phyloP scores from a whole-genome alignment of 2,329 filamentous ascomycete species.

The Fusarium cyanostomum region DNA sequence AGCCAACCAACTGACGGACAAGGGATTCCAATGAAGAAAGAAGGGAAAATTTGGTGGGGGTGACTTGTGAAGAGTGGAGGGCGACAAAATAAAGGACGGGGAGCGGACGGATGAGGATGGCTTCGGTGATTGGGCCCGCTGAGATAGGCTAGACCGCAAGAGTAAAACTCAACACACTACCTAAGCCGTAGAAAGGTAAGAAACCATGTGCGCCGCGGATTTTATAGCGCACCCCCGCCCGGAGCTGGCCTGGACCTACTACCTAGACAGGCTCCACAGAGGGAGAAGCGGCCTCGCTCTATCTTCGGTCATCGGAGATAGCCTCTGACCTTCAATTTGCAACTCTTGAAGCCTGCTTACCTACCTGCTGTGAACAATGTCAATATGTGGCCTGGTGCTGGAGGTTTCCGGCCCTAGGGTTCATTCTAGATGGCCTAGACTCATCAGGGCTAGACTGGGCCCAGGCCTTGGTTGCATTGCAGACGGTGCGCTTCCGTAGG shows the following conservation, averaged over 20 bases:
- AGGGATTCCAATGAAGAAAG: slow-evolving; percentile 6
- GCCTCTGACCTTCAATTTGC: not conserved
- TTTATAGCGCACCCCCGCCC: slow-evolving; percentile 8
- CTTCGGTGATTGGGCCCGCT: slow-evolving; percentile 15
- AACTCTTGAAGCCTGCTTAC: not conserved
- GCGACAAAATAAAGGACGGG: slow-evolving; percentile 33
- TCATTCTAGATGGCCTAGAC: slow-evolving; percentile 1
- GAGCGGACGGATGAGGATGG: not conserved
- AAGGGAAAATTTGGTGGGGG: slow-evolving; percentile 22
- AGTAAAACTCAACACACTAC: not conserved
- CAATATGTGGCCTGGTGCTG: not conserved
- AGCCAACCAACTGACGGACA: slow-evolving; percentile 15
- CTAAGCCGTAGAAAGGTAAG: not conserved
- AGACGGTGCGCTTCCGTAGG: slow-evolving; percentile 1
- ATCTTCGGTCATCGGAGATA: slow-evolving; percentile 5
- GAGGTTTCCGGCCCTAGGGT: not conserved
- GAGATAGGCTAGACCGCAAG: not conserved
- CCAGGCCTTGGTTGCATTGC: slow-evolving; percentile 8
- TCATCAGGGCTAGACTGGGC: not conserved
- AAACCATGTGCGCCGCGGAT: slow-evolving; percentile 16
- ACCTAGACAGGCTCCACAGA: not conserved
- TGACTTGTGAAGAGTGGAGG: slow-evolving; percentile 16
- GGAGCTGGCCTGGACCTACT: slow-evolving; percentile 7
- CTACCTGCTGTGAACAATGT: not conserved
- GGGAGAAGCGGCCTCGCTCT: slow-evolving; percentile 8